Conservation (phyloP, 1,284 basidiomycete species). For the Papiliotrema terrestris region DNA sequence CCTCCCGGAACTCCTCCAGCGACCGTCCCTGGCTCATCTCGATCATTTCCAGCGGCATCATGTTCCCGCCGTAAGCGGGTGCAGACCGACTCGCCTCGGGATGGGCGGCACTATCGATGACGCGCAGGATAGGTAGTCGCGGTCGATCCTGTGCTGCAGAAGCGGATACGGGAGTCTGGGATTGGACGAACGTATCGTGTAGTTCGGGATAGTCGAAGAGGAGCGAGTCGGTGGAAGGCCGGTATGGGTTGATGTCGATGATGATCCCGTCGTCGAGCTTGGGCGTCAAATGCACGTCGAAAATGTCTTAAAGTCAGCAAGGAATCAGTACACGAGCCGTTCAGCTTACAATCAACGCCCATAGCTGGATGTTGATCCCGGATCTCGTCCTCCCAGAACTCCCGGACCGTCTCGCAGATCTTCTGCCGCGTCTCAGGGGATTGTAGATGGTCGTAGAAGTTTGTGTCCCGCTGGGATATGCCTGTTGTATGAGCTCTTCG, state of each 20-base stretch:
- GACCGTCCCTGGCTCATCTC: slow-evolving; percentile 68
- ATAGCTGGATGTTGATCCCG: slow-evolving; percentile 57
- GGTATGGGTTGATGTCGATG: slow-evolving; percentile 87
- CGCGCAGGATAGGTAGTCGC: slow-evolving; percentile 57
- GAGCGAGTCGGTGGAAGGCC: slow-evolving; percentile 77
- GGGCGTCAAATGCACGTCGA: slow-evolving; percentile 83
- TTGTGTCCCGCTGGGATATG: slow-evolving; percentile 84
- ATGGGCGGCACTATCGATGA: slow-evolving; percentile 70
- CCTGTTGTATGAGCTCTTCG: slow-evolving; percentile 52
- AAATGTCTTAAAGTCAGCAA: slow-evolving; percentile 58
- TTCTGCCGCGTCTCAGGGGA: slow-evolving; percentile 56
- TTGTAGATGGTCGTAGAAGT: slow-evolving; percentile 83
- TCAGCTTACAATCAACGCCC: slow-evolving; percentile 63
- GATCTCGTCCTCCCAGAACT: slow-evolving; percentile 69
- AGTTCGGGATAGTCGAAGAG: slow-evolving; percentile 83
- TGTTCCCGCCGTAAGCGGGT: slow-evolving; percentile 79
- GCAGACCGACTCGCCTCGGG: slow-evolving; percentile 63
- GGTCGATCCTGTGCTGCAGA: neutral
- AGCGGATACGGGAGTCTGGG: slow-evolving; percentile 7
- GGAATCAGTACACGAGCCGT: neutral
- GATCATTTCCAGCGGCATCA: slow-evolving; percentile 85
- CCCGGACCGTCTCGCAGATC: slow-evolving; percentile 57
- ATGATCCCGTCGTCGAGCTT: slow-evolving; percentile 70
- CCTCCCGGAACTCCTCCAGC: slow-evolving; percentile 63
- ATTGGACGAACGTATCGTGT: slow-evolving; percentile 46